Conservation (phyloP, 306 rosid genomes). For the Cajanus cajan region DNA sequence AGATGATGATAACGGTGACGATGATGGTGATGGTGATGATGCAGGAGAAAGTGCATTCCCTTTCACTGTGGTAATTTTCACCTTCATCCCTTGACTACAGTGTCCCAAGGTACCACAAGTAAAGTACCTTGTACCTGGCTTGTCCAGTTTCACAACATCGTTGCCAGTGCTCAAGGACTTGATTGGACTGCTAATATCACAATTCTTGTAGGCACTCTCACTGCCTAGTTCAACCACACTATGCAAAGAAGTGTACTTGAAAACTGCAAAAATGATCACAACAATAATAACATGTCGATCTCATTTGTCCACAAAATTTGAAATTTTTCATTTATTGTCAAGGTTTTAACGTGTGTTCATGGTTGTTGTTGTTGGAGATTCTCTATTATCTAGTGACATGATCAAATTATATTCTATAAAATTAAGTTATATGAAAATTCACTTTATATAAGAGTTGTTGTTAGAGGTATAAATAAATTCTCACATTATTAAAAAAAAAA, state of each 20-base stretch:
- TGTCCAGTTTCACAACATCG: slow-evolving; percentile 40
- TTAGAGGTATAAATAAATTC: too few relatives aligned
- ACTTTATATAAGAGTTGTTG: too few relatives aligned
- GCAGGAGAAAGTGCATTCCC: slow-evolving; percentile 54
- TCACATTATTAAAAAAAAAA: too few relatives aligned
- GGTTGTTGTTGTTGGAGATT: too few relatives aligned
- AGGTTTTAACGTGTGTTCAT: background rate
- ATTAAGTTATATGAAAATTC: too few relatives aligned
- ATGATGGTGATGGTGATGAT: slow-evolving; percentile 6
- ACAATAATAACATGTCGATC: background rate
- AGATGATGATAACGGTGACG: slow-evolving; percentile 26
- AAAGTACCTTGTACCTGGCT: slow-evolving; percentile 41
- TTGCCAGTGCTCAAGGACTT: slow-evolving; percentile 61
- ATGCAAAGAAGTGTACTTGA: slow-evolving; percentile 61
- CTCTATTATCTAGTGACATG: too few relatives aligned
- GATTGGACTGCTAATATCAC: slow-evolving; percentile 53
- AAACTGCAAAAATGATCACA: slow-evolving; percentile 43
- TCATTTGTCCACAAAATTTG: background rate
- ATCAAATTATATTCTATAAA: too few relatives aligned
- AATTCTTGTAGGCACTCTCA: slow-evolving; percentile 67
- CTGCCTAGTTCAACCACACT: slow-evolving; percentile 44
- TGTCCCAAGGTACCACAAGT: slow-evolving; percentile 71
- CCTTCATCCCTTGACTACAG: slow-evolving; percentile 82
- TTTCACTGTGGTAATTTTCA: slow-evolving; percentile 48
- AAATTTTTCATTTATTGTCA: background rate